Evolutionary conservation across 176 grass and related monocot species (phyloP).

Genomic region (Aegilops bicornis): DNA sequence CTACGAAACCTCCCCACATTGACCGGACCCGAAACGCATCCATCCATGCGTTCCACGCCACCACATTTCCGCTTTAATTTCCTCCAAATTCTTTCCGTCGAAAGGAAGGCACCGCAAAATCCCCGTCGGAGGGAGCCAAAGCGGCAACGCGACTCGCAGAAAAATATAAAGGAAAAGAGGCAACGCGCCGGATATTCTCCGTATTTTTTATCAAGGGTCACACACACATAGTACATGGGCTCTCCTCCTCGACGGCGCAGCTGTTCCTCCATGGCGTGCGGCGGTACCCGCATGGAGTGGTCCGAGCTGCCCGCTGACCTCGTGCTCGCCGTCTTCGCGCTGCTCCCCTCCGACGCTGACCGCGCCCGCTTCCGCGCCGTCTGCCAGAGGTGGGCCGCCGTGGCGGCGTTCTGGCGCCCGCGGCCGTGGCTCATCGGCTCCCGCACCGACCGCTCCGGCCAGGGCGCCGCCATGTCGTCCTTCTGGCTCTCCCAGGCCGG

Average conservation of each 20-base stretch:
- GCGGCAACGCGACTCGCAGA: no score
- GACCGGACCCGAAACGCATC: background rate
- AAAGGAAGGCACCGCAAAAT: background rate
- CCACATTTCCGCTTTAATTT: background rate
- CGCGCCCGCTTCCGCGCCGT: slow-evolving; percentile 44
- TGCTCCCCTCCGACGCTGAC: slow-evolving; percentile 35
- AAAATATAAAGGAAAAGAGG: background rate
- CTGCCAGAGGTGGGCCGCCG: slow-evolving; percentile 32
- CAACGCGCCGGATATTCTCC: background rate
- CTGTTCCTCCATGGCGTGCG: background rate
- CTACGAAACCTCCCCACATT: background rate
- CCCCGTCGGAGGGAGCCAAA: background rate
- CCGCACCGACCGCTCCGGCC: slow-evolving; percentile 29
- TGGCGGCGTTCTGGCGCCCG: slow-evolving; percentile 34
- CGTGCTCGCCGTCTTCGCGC: slow-evolving; percentile 22
- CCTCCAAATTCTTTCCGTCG: background rate
- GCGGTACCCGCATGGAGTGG: slow-evolving; percentile 16
- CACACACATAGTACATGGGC: background rate
- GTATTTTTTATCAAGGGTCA: background rate
- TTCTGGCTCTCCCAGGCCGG: slow-evolving; percentile 42
- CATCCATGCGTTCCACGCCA: background rate
- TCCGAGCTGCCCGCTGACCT: slow-evolving; percentile 37
- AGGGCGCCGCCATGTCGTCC: slow-evolving; percentile 7
- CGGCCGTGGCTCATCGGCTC: slow-evolving; percentile 48
- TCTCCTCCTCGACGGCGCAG: background rate